A percentile compares a stretch with the other conserved stretches of the same genome.
Conservation (phyloP, 331 rosid species). For the Erythrophleum ivorense region DNA sequence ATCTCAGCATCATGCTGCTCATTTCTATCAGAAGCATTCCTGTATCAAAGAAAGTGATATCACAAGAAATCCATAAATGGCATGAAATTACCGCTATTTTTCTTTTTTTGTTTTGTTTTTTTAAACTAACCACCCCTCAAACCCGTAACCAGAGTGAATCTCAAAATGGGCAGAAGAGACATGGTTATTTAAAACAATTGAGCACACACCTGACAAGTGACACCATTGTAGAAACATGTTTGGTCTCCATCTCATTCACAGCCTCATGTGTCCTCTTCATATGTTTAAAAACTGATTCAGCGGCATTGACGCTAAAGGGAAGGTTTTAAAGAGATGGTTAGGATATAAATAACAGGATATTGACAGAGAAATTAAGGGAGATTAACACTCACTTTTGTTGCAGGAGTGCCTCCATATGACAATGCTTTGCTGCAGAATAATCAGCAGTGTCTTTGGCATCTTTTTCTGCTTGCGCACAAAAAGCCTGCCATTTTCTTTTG, state of each 20-base stretch:
- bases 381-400: slow-evolving; percentile 63
- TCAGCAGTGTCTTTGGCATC: slow-evolving; percentile 71
- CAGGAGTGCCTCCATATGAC: slow-evolving; percentile 75
- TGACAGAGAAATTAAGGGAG: background rate
- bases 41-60: slow-evolving; percentile 42
- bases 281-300: slow-evolving; percentile 64
- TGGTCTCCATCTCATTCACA: slow-evolving; percentile 67
- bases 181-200: background rate
- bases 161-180: background rate
- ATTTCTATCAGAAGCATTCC: slow-evolving; percentile 70
- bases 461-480: slow-evolving; percentile 69
- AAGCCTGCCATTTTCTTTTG: slow-evolving; percentile 83
- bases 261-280: slow-evolving; percentile 62
- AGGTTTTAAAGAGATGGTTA: slow-evolving; percentile 22
- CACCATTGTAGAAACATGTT: slow-evolving; percentile 59
- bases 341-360: background rate
- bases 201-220: slow-evolving; percentile 70
- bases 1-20: slow-evolving; percentile 78
- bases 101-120: too few species aligned
- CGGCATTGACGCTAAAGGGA: slow-evolving; percentile 55
- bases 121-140: background rate
- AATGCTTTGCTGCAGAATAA: slow-evolving; percentile 79
- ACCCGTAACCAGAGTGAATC: background rate
- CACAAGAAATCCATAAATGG: background rate
- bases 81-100: background rate